Percentiles rank a stretch among this genome's conserved stretches.
Evolutionary conservation across 352 stramenopile genomes (phyloP).

Genomic region (Pythium volutum): DNA sequence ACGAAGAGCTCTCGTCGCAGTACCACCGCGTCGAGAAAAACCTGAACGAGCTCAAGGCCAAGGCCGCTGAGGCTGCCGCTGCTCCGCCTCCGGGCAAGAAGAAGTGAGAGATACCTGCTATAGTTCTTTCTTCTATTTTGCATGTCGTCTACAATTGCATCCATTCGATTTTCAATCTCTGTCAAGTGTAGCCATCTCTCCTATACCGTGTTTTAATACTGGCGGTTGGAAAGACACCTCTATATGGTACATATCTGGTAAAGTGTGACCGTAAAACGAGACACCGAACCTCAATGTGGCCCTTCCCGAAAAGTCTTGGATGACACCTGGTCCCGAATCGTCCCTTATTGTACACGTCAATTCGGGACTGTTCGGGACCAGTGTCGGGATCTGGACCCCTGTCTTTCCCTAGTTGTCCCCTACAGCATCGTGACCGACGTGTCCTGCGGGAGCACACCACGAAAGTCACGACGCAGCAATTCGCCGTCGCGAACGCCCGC

Average conservation of each 20-base stretch:
- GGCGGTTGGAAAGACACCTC: conserved; percentile 8
- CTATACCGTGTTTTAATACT: conserved; percentile 1
- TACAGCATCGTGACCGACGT: conserved; percentile 14
- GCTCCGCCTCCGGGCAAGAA: conserved; percentile 47
- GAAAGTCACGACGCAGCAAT: background rate
- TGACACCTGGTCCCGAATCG: no score
- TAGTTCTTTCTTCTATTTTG: background rate
- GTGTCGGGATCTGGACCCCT: background rate
- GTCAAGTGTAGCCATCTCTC: conserved; percentile 15
- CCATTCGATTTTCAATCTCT: background rate
- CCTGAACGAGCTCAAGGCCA: conserved; percentile 48
- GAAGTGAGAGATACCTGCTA: conserved; percentile 21
- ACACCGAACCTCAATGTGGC: conserved; percentile 3
- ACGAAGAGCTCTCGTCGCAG: conserved; percentile 62
- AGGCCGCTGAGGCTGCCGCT: conserved; percentile 35
- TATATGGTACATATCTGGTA: background rate
- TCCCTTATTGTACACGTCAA: background rate
- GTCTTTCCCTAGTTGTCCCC: conserved; percentile 11
- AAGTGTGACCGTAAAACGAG: background rate
- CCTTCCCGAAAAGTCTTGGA: no score
- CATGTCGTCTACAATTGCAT: conserved; percentile 8
- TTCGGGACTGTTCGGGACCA: conserved; percentile 22
- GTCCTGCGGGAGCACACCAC: conserved; percentile 16
- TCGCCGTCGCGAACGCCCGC: background rate
- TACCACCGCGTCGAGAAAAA: conserved; percentile 68